phyloP scores from a whole-genome alignment of 1,284 basidiomycete species.

The Fomitopsis schrenkii region DNA sequence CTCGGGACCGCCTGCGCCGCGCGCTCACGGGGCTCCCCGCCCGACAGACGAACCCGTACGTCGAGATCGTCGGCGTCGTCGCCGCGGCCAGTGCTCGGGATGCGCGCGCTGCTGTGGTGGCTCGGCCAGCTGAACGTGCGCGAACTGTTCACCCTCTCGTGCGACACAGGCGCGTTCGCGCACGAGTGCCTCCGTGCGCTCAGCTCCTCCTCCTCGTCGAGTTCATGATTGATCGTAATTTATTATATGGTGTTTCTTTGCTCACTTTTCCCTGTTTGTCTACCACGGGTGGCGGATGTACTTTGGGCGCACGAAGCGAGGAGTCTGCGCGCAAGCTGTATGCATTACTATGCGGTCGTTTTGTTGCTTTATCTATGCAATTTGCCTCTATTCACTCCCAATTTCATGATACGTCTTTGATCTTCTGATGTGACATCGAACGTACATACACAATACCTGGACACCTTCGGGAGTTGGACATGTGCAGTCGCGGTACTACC shows the following conservation, averaged over 20 bases:
- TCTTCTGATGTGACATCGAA: no score
- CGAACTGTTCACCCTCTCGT: background rate
- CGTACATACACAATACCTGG: no score
- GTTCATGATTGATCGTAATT: background rate
- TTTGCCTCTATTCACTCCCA: no score
- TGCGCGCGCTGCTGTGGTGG: conserved; percentile 1
- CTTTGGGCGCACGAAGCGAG: no score
- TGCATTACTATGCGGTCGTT: no score
- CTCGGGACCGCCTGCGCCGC: background rate
- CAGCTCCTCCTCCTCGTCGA: background rate
- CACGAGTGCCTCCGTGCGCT: background rate
- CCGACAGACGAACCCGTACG: background rate
- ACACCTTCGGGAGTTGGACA: no score
- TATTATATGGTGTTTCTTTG: background rate
- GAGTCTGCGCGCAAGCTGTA: no score
- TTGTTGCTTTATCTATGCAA: no score
- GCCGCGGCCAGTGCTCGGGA: background rate
- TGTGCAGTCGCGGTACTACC: no score
- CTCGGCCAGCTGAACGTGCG: background rate
- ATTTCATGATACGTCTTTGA: no score
- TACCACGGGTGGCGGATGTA: background rate
- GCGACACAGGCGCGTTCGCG: background rate
- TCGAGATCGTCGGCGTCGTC: background rate
- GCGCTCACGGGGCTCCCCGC: background rate
- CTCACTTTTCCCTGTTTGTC: background rate